A percentile compares a stretch with the other conserved stretches of the same genome.
These are phyloP conservation scores for Penicillium simplicissimum DNA, from an alignment of 495 filamentous ascomycete genomes.

Conservation along the genomic window DNA sequence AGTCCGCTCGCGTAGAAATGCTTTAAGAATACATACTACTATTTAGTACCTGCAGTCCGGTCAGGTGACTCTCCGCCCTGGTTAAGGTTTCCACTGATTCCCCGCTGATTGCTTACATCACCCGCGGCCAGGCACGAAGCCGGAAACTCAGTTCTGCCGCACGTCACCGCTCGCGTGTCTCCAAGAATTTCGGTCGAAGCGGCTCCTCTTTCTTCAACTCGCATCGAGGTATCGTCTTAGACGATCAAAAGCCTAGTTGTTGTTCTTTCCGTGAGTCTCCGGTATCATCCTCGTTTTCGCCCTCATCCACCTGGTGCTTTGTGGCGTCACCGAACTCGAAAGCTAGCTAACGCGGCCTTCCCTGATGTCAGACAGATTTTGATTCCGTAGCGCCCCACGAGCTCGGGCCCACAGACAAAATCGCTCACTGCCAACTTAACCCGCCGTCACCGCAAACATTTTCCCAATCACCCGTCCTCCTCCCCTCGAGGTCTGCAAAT, in stretches of 20 bases:
- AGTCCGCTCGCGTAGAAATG: neutral
- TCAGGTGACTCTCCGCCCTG: neutral
- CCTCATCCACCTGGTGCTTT: neutral
- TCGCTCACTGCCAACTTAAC: slow-evolving; percentile 31
- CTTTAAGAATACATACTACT: neutral
- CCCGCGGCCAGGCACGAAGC: slow-evolving; percentile 15
- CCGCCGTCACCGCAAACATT: slow-evolving; percentile 25
- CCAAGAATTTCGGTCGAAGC: slow-evolving; percentile 6
- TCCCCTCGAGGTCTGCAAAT: slow-evolving; percentile 19
- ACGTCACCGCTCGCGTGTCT: slow-evolving; percentile 22
- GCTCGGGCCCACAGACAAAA: slow-evolving; percentile 36
- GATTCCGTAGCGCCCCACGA: slow-evolving; percentile 26
- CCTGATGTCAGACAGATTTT: slow-evolving; percentile 36
- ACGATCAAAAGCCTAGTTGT: slow-evolving; percentile 13
- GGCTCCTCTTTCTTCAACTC: neutral
- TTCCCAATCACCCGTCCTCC: slow-evolving; percentile 18
- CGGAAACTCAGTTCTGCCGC: slow-evolving; percentile 19
- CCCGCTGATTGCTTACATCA: slow-evolving; percentile 10
- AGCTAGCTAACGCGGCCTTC: slow-evolving; percentile 7
- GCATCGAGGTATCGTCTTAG: slow-evolving; percentile 16
- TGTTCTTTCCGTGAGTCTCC: neutral
- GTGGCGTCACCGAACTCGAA: slow-evolving; percentile 2
- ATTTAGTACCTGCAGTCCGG: slow-evolving; percentile 6
- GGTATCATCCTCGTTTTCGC: slow-evolving; percentile 13
- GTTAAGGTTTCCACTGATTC: neutral